Base-by-base conservation (phyloP, 1,139 yeast genomes). In the Magnusiomyces paraingens region DNA sequence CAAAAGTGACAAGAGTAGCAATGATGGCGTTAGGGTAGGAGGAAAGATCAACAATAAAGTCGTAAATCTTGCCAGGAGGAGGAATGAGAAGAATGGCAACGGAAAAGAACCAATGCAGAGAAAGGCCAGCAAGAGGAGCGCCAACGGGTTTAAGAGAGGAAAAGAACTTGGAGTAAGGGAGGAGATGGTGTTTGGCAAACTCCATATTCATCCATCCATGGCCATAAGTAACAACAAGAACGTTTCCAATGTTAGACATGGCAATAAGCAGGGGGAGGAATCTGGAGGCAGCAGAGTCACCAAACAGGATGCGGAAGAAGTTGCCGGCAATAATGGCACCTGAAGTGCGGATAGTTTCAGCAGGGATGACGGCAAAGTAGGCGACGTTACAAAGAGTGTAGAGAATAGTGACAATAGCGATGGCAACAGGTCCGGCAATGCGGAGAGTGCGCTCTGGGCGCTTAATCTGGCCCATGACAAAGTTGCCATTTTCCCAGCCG, bases 61-160 rank as follows among this genome's bases (percentile, higher is more conserved):
- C 82, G 70, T 86, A 87, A 32, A 88, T 83, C 62, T 85, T 90
- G 11, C 90, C 93, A n/a, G 83, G 79, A 2, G 93, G 91, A 11
- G 88, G 83, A 0, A 81, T 74, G 0, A 81, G 62, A 47, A 86
- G 72, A 0, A 86, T 71, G 64, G 78, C 57, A 61, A 74, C 66
- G 55, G 82, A 77, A 47, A 80, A 70, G 43, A 78, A 59, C 69
- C 79, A 78, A 60, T 80, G 83, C 55, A 78, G 73, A 51, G 74
- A 64, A 29, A 80, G 64, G 47, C 84, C 82, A 42, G 82, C 73
- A 59, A 81, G 73, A 36, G 75, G 84, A 54, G 77, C 72, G 59
- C 79, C 78, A 65, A 82, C 77, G 5, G 82, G 82, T 54, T 66
- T 26, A 10, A 75, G 69, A 44, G 82, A 69, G 26, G 78, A 76